These are phyloP conservation scores for Lippia alba DNA, from an alignment of 305 asterid genomes.

Conservation along the genomic window DNA sequence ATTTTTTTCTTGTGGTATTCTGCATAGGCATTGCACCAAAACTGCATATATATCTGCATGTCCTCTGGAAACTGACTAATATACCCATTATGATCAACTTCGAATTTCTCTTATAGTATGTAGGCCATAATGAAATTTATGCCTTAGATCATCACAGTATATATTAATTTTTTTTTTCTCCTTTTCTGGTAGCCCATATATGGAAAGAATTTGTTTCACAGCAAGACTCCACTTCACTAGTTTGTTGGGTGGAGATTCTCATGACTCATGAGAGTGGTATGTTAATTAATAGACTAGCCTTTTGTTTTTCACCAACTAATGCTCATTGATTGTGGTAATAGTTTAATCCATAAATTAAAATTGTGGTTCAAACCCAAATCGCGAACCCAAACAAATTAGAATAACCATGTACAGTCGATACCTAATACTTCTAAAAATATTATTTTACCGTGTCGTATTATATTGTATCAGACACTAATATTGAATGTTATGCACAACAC, in stretches of 20 bases:
- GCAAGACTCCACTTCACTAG: slow-evolving; percentile 33
- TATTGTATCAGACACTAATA: too few species aligned
- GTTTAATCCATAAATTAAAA: too few species aligned
- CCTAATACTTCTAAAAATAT: too few species aligned
- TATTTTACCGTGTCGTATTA: too few species aligned
- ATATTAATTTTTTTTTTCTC: neutral
- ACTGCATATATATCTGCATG: slow-evolving; percentile 27
- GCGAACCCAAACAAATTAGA: too few species aligned
- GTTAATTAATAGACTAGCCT: neutral
- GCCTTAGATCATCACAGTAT: slow-evolving; percentile 9
- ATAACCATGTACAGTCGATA: too few species aligned
- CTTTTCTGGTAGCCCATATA: neutral
- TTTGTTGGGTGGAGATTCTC: neutral
- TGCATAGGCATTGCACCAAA: slow-evolving; percentile 72
- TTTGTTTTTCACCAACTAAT: neutral
- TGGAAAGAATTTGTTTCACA: slow-evolving; percentile 33
- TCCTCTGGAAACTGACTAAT: slow-evolving; percentile 42
- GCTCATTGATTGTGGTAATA: neutral
- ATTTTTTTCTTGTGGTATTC: slow-evolving; percentile 49
- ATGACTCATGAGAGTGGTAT: too few species aligned
- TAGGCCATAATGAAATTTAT: neutral
- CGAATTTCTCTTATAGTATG: slow-evolving; percentile 1
- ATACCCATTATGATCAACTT: slow-evolving; percentile 28
- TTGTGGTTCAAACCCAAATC: too few species aligned
- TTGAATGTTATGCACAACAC: too few species aligned